Evolutionary conservation across 169 alveolate genomes (phyloP).

Genomic region (Plasmodium malariae): DNA sequence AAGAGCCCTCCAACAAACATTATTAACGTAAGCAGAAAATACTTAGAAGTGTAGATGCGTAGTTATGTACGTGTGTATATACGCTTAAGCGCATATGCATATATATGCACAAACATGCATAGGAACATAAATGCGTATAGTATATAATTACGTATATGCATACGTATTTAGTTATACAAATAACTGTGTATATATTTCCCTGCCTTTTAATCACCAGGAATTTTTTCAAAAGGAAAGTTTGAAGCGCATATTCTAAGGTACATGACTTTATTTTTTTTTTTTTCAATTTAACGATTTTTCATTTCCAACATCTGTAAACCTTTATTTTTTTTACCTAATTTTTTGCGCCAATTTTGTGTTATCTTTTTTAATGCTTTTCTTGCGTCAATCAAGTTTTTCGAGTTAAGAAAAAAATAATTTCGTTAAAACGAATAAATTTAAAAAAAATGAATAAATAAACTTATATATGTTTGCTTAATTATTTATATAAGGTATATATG

Average conservation of each 20-base stretch:
- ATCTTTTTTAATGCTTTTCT: not conserved
- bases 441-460: conserved; percentile 8
- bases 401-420: not conserved
- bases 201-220: conserved; percentile 25
- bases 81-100: not conserved
- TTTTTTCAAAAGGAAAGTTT: conserved; percentile 36
- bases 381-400: conserved; percentile 16
- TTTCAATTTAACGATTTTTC: not conserved
- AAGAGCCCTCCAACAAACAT: conserved; percentile 41
- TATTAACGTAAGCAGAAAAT: conserved; percentile 39
- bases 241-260: not conserved
- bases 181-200: not conserved
- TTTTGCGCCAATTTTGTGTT: not conserved
- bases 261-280: not conserved
- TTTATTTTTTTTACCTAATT: conserved; percentile 1
- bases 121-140: not conserved
- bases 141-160: not conserved
- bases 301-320: not conserved
- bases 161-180: not conserved
- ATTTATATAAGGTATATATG: not conserved
- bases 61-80: not conserved
- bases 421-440: conserved; percentile 32
- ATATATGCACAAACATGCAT: not conserved
- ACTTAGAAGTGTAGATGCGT: not conserved
- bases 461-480: not conserved